These are phyloP conservation scores for Phytophthora pluvialis DNA, from an alignment of 352 stramenopile genomes.

Conservation along the genomic window DNA sequence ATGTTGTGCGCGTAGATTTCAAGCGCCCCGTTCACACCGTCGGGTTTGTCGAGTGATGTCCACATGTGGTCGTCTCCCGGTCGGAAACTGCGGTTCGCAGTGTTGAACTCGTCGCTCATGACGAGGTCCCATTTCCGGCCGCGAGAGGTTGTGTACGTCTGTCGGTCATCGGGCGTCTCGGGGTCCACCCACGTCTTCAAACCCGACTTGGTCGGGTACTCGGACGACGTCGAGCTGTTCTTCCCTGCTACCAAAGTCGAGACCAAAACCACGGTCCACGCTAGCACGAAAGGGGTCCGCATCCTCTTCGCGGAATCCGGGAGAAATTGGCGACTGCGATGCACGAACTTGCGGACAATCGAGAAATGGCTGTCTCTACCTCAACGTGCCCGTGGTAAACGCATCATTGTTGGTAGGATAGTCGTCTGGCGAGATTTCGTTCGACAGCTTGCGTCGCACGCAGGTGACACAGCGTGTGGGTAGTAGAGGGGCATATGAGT, in stretches of 20 bases:
- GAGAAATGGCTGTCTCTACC: conserved; percentile 19
- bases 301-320: conserved; percentile 2
- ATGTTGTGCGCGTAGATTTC: conserved; percentile 93
- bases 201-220: conserved; percentile 46
- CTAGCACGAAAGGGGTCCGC: background rate
- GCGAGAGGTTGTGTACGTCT: conserved; percentile 53
- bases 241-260: conserved; percentile 15
- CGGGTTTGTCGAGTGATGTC: conserved; percentile 95
- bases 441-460: conserved; percentile 30
- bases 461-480: conserved; percentile 21
- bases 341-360: conserved; percentile 1
- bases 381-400: background rate
- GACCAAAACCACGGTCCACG: conserved; percentile 1
- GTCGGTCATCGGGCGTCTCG: conserved; percentile 44
- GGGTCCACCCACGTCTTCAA: conserved; percentile 63
- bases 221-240: conserved; percentile 22
- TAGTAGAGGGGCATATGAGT: background rate
- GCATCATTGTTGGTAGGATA: background rate
- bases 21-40: conserved; percentile 90
- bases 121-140: conserved; percentile 66
- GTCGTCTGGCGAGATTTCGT: conserved; percentile 4
- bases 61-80: conserved; percentile 95
- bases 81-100: conserved; percentile 84
- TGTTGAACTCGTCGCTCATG: conserved; percentile 97
- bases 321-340: background rate